Percentiles rank a stretch among this genome's conserved stretches.
Evolutionary conservation across 148 eudicot genomes (phyloP).

Genomic region (Oxyria digyna): DNA sequence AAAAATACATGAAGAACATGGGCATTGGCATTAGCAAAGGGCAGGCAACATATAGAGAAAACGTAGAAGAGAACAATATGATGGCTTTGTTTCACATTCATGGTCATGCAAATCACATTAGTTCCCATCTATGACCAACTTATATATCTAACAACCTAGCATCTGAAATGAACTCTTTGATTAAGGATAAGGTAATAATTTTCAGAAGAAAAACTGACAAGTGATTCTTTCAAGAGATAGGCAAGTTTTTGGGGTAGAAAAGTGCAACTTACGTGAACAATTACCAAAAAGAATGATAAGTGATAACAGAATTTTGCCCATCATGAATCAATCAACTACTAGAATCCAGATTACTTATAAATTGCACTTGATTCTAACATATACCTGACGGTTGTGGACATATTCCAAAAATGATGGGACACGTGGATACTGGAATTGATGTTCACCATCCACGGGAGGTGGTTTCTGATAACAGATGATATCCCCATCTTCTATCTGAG

Average conservation of each 20-base stretch:
- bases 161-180: background rate
- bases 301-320: background rate
- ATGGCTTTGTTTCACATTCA: background rate
- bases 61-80: background rate
- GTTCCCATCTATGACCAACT: background rate
- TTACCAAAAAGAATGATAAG: background rate
- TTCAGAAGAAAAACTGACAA: background rate
- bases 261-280: background rate
- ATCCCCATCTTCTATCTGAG: constrained; percentile 94
- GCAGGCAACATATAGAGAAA: background rate
- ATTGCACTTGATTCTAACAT: background rate
- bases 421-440: constrained; percentile 46
- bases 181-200: background rate
- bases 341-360: too few species aligned
- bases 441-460: constrained; percentile 30
- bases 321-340: too few species aligned
- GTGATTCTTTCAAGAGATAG: background rate
- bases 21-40: background rate
- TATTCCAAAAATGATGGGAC: constrained; percentile 84
- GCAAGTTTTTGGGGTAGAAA: background rate
- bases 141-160: background rate
- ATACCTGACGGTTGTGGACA: constrained; percentile 93
- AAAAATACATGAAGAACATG: too few species aligned
- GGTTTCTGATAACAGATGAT: constrained; percentile 86
- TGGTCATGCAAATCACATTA: background rate